These are phyloP conservation scores for Coleophoma cylindrospora DNA, from an alignment of 2,329 filamentous ascomycete species.

Conservation along the genomic window DNA sequence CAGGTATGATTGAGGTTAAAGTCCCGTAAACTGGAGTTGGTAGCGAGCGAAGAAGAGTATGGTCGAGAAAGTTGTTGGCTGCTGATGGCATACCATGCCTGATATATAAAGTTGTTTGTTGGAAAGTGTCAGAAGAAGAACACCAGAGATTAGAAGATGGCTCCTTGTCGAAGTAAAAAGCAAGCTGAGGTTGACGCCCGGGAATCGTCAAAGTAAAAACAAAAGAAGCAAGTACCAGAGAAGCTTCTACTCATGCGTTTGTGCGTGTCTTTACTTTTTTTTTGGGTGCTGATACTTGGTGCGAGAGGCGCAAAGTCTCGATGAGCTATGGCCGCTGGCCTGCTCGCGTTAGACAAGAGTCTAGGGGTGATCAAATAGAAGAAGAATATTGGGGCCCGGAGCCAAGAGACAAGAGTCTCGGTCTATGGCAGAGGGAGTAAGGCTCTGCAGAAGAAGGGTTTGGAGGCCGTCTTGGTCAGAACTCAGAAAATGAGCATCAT, in stretches of 20 bases:
- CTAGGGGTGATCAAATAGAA: neutral
- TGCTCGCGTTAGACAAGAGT: conserved; percentile 8
- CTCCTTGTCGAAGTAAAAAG: neutral
- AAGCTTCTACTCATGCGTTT: too few species aligned
- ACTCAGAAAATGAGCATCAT: conserved; percentile 2
- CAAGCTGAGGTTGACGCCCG: neutral
- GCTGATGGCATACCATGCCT: neutral
- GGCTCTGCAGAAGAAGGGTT: too few species aligned
- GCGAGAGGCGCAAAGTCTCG: neutral
- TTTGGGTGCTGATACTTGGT: too few species aligned
- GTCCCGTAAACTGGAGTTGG: neutral
- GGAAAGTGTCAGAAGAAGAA: neutral
- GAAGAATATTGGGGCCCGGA: neutral
- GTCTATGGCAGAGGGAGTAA: too few species aligned
- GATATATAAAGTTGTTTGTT: neutral
- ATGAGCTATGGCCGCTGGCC: conserved; percentile 17
- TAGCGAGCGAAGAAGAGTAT: neutral
- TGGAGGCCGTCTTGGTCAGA: conserved; percentile 1
- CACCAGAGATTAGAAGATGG: neutral
- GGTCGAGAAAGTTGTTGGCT: neutral
- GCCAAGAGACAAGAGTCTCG: neutral
- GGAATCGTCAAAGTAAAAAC: neutral
- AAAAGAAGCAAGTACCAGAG: too few species aligned
- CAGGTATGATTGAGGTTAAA: neutral
- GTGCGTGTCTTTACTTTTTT: too few species aligned